Conservation (phyloP, 805 yeast genomes). For the Nakazawaea peltata region DNA sequence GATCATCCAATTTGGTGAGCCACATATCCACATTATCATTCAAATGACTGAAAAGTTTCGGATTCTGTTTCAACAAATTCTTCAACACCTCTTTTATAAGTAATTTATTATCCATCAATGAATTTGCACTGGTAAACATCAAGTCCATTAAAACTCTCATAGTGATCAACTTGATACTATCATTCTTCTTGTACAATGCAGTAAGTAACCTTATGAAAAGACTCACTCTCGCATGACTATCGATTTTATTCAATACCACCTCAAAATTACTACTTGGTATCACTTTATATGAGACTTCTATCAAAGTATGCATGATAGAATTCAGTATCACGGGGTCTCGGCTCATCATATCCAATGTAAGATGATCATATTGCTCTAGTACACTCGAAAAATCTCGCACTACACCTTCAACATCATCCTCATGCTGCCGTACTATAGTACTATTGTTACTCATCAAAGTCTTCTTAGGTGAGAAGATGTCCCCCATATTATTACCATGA, state of each 20-base stretch:
- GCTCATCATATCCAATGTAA: neutral
- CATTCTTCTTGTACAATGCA: neutral
- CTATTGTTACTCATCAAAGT: too few relatives aligned
- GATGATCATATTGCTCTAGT: neutral
- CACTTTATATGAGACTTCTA: slow-evolving; percentile 1
- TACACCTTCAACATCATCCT: too few relatives aligned
- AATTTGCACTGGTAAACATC: slow-evolving; percentile 1
- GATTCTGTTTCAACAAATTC: neutral
- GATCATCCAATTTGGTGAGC: neutral
- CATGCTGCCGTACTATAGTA: too few relatives aligned
- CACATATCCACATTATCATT: neutral
- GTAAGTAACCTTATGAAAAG: neutral
- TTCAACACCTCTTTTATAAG: slow-evolving; percentile 1
- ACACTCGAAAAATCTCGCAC: too few relatives aligned
- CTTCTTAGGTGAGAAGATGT: too few relatives aligned
- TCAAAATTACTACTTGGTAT: neutral
- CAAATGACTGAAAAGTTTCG: neutral
- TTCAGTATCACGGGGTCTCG: slow-evolving; percentile 6
- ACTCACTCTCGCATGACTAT: neutral
- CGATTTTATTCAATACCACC: neutral
- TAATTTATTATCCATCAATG: neutral
- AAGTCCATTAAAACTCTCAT: slow-evolving; percentile 4
- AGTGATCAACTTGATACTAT: slow-evolving; percentile 2
- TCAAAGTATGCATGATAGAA: neutral
- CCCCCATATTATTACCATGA: too few relatives aligned